Evolutionary conservation across 2,329 filamentous ascomycete genomes (phyloP).

Genomic region (Stylonectria norvegica): DNA sequence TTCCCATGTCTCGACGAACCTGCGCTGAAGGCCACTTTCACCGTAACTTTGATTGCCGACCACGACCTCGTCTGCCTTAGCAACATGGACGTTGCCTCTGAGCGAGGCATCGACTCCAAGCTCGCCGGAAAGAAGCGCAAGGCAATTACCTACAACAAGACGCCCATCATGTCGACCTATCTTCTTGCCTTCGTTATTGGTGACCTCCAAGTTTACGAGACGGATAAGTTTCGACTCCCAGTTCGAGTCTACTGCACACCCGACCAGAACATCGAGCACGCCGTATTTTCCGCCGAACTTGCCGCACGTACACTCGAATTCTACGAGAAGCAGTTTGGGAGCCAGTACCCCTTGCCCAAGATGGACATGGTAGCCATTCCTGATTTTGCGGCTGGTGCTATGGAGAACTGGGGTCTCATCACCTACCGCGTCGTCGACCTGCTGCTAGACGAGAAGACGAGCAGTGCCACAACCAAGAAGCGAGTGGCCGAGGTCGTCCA

Average conservation of each 20-base stretch:
- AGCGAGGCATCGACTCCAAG: conserved; percentile 67
- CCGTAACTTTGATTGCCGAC: conserved; percentile 85
- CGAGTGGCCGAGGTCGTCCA: conserved; percentile 93
- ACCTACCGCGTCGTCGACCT: conserved; percentile 85
- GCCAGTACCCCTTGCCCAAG: conserved; percentile 55
- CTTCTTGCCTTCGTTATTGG: conserved; percentile 91
- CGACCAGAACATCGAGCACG: conserved; percentile 85
- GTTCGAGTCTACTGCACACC: conserved; percentile 92
- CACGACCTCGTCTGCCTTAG: conserved; percentile 87
- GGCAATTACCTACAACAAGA: conserved; percentile 87
- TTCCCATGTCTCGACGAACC: conserved; percentile 98
- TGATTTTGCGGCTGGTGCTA: conserved; percentile 91
- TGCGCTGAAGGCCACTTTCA: conserved; percentile 87
- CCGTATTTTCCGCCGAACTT: conserved; percentile 84
- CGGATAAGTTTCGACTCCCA: conserved; percentile 84
- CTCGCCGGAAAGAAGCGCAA: conserved; percentile 64
- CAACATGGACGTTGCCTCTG: conserved; percentile 91
- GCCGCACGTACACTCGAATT: conserved; percentile 87
- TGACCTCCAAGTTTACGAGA: conserved; percentile 91
- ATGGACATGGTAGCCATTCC: conserved; percentile 70
- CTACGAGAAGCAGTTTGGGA: conserved; percentile 93
- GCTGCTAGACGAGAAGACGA: conserved; percentile 86
- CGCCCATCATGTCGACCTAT: conserved; percentile 94
- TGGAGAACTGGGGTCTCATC: conserved; percentile 98
- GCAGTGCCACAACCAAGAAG: conserved; percentile 84